These are phyloP conservation scores for Elsinoe australis DNA, from an alignment of 2,329 filamentous ascomycete species.

Conservation along the genomic window DNA sequence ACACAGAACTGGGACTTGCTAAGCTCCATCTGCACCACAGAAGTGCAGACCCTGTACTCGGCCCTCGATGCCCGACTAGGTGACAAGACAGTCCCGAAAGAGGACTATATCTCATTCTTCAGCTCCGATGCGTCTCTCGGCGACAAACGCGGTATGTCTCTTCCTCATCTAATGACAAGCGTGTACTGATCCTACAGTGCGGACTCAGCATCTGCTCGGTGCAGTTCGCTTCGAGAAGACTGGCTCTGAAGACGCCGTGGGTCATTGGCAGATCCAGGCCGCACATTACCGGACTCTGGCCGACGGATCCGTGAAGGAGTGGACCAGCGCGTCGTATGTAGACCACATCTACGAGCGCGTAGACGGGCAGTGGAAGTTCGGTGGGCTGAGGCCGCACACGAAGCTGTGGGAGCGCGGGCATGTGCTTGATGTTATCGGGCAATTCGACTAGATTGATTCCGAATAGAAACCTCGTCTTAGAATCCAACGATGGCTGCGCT, in stretches of 20 bases:
- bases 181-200: constrained; percentile 30
- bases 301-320: background rate
- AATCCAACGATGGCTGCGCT: background rate
- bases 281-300: constrained; percentile 1
- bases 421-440: background rate
- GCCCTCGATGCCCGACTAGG: background rate
- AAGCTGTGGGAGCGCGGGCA: constrained; percentile 10
- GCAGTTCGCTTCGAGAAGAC: background rate
- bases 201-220: constrained; percentile 5
- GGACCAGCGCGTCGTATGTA: constrained; percentile 6
- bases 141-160: constrained; percentile 35
- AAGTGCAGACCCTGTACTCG: constrained; percentile 10
- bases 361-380: constrained; percentile 1
- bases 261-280: constrained; percentile 4
- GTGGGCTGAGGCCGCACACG: constrained; percentile 7
- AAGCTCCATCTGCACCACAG: background rate
- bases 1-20: background rate
- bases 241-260: background rate
- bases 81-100: constrained; percentile 3
- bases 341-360: constrained; percentile 9
- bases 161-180: constrained; percentile 53
- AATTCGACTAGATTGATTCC: background rate
- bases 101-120: constrained; percentile 6
- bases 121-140: constrained; percentile 22
- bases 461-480: background rate